Evolutionary conservation across 352 stramenopile species (phyloP), one percentile per base, ranked within the genome.

Genomic region (Phytophthora colocasiae): DNA sequence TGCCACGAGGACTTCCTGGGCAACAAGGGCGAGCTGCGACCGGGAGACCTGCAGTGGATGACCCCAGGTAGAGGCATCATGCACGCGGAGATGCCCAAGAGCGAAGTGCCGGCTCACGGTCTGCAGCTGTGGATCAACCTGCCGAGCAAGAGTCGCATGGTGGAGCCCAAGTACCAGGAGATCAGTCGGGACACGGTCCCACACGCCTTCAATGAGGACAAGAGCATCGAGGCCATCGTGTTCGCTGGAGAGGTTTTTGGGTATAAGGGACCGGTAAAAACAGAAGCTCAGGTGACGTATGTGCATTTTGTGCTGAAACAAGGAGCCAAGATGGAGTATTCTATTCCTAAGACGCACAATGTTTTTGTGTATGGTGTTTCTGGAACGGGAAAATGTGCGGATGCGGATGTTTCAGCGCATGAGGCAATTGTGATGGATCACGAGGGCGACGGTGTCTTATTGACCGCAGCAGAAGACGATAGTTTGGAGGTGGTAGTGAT

Each of bases 1-100:
- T 68, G 71, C 7, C 92, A 98, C 78, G 73, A 92, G 40, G 92
- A 98, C 81, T 94, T 86, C 54, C 63, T 77, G 5, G 75, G 77
- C 62, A 77, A 86, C 67, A 83, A 83, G 57, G 77, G 77, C 50
- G 63, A 78, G 55, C 55, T 86, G 7, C 71, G 66, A 2, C 63
- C 77, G 12, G 77, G 77, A 15, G 77, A 83, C 36, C 62, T 86
- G 43, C 77, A 86, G 69, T 86, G 77, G 77, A 86, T 86, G 77
- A 83, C 70, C 2, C 72, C 77, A 4, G 77, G 75, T 8, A 58
- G 64, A 45, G 79, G 75, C 11, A 88, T 88, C 50, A 69, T 86
- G 51, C 79, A 88, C 63, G 73, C 79, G 5, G 77, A 86, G 59
- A 86, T 88, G 75, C 80, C 77, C 26, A 69, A 70, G 61, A 73